Evolutionary conservation across 2,329 filamentous ascomycete genomes (phyloP), one percentile per base, ranked within the genome.

Genomic region (Nigrospora oryzae): DNA sequence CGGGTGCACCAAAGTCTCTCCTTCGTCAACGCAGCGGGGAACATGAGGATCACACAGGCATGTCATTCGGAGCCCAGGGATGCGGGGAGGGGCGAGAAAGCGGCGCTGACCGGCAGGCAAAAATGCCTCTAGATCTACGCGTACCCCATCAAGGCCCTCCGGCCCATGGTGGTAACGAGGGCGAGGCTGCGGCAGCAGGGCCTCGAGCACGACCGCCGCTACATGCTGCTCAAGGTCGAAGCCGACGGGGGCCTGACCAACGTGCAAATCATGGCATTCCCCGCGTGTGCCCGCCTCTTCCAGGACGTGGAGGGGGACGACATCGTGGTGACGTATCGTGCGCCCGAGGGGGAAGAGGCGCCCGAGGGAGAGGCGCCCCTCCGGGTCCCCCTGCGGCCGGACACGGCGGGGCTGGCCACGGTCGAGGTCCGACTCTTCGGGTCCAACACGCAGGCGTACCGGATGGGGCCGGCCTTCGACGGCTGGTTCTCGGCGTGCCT

Each of bases 91-190:
- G 23, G 23, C 5, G 23, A 28, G 23, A 28, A 28, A 7, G 5
- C 5, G 23, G 23, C 23, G 23, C 23, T 28, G 23, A 28, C 23
- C 23, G 23, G 23, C 23, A 2, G 23, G 2, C 5, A 7, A 28
- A 28, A 28, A 28, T 7, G 23, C 23, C 23, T 28, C 23, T 30
- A 83, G 77, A 70, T 89, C 33, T 86, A 82, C 62, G 71, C 84
- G 40, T 87, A 89, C 60, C 84, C 85, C 36, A 81, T 89, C 64
- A 89, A 89, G 59, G 82, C 75, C 8, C 72, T 88, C n/a, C 77
- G 80, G 33, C 77, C 76, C 42, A 75, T 83, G 44, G 61, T 70
- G 15, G 64, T 88, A 31, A 47, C 67, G 5, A 61, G 65, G 1
- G 71, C 81, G 3, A 62, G 63, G n/a, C 62, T 87, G 39, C 76